These are phyloP conservation scores for Thelonectria discophora DNA, from an alignment of 2,329 filamentous ascomycete genomes.

Conservation along the genomic window DNA sequence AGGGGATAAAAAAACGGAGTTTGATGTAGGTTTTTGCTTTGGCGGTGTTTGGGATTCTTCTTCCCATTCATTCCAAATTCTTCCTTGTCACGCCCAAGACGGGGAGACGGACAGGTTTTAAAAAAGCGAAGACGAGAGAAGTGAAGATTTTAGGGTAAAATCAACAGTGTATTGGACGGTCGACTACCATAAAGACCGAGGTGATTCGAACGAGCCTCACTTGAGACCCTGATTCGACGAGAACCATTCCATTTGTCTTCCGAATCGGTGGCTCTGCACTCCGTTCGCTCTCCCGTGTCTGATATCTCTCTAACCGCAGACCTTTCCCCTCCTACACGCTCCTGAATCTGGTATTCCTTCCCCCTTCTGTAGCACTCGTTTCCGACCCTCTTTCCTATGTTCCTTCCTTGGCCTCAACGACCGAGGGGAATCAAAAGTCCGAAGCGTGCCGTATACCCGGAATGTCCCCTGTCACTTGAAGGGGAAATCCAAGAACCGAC, in stretches of 20 bases:
- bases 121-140: neutral
- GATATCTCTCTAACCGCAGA: conserved; percentile 32
- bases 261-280: conserved; percentile 25
- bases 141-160: conserved; percentile 7
- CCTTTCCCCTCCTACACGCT: conserved; percentile 43
- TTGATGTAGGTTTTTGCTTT: neutral
- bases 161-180: conserved; percentile 31
- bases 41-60: neutral
- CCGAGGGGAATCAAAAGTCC: conserved; percentile 31
- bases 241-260: conserved; percentile 28
- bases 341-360: conserved; percentile 37
- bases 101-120: neutral
- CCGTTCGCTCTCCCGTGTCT: conserved; percentile 15
- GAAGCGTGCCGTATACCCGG: conserved; percentile 36
- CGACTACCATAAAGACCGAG: conserved; percentile 28
- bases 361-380: conserved; percentile 29
- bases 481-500: conserved; percentile 44
- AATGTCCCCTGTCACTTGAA: conserved; percentile 48
- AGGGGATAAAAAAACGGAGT: neutral
- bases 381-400: conserved; percentile 11
- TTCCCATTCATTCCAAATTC: neutral
- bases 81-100: neutral
- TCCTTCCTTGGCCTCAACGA: conserved; percentile 30
- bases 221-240: conserved; percentile 45
- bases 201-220: conserved; percentile 42